phyloP scores from a whole-genome alignment of 2,329 filamentous ascomycete species.

The Ophiobolus disseminans region DNA sequence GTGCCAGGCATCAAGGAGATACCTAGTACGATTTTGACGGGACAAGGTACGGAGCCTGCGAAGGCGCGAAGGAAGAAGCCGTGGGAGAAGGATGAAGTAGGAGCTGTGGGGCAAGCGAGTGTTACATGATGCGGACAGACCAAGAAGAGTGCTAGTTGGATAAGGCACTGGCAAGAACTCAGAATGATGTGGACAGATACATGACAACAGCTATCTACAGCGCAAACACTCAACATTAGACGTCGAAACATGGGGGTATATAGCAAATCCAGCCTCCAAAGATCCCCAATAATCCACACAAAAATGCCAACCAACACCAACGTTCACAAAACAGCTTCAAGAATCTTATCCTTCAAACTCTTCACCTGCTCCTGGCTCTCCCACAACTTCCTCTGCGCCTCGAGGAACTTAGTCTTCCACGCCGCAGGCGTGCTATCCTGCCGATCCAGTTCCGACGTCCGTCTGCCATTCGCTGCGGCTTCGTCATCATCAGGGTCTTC shows the following conservation, averaged over 20 bases:
- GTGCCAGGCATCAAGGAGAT: conserved; percentile 90
- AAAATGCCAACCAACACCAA: neutral
- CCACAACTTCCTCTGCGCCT: conserved; percentile 43
- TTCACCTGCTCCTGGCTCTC: conserved; percentile 45
- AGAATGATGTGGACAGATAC: neutral
- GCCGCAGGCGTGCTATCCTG: conserved; percentile 25
- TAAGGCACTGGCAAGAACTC: too few relatives aligned
- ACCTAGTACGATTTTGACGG: conserved; percentile 76
- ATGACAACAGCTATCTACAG: neutral
- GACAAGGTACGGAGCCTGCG: conserved; percentile 67
- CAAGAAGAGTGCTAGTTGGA: too few relatives aligned
- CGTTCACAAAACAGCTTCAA: conserved; percentile 47
- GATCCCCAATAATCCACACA: conserved; percentile 9
- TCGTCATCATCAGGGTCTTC: conserved; percentile 10
- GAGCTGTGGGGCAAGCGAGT: neutral
- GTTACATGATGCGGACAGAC: neutral
- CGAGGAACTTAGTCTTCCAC: conserved; percentile 46
- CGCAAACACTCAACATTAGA: conserved; percentile 4
- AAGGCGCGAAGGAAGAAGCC: conserved; percentile 69
- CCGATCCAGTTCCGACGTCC: conserved; percentile 16
- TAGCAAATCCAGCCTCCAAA: conserved; percentile 26
- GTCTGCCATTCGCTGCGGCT: neutral
- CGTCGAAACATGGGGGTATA: conserved; percentile 35
- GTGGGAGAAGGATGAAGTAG: conserved; percentile 73
- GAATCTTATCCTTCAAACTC: conserved; percentile 45